These are phyloP conservation scores for Citrus cavaleriei DNA, from an alignment of 345 rosid species.

Conservation along the genomic window DNA sequence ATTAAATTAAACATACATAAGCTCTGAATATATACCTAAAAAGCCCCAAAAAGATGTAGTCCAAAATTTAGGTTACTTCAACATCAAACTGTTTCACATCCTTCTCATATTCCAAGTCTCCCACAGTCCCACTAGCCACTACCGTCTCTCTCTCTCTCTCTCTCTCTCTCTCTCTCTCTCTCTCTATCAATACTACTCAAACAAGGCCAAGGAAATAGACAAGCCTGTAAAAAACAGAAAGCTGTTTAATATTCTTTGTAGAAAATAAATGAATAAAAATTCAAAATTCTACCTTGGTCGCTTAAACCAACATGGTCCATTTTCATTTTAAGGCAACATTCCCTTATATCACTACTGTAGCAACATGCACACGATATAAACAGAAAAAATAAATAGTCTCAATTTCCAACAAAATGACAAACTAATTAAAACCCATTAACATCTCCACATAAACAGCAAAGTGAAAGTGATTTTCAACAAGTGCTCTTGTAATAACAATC, in stretches of 20 bases:
- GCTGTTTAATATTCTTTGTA: constrained; percentile 9
- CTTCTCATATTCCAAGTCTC: constrained; percentile 3
- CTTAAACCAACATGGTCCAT: constrained; percentile 29
- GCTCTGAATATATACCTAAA: constrained; percentile 7
- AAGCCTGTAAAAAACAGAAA: constrained; percentile 18
- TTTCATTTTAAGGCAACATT: constrained; percentile 23
- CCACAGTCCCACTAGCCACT: neutral
- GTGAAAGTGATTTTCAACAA: constrained; percentile 14
- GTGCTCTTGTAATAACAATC: constrained; percentile 22
- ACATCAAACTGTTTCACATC: constrained; percentile 21
- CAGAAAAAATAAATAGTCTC: constrained; percentile 28
- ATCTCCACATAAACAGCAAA: constrained; percentile 9
- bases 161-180: constrained; percentile 10
- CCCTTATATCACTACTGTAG: constrained; percentile 8
- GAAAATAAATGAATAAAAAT: constrained; percentile 7
- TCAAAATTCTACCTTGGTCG: neutral
- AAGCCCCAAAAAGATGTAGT: constrained; percentile 5
- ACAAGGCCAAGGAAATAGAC: constrained; percentile 20
- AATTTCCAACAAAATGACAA: constrained; percentile 37
- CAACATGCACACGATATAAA: constrained; percentile 18
- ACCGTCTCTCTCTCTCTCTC: constrained; percentile 4
- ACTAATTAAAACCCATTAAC: constrained; percentile 14
- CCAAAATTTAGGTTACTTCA: constrained; percentile 24
- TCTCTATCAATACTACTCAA: neutral
- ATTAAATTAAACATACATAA: constrained; percentile 5